Base-by-base conservation (phyloP, 352 stramenopile genomes). In the Phytophthora hybrid region DNA sequence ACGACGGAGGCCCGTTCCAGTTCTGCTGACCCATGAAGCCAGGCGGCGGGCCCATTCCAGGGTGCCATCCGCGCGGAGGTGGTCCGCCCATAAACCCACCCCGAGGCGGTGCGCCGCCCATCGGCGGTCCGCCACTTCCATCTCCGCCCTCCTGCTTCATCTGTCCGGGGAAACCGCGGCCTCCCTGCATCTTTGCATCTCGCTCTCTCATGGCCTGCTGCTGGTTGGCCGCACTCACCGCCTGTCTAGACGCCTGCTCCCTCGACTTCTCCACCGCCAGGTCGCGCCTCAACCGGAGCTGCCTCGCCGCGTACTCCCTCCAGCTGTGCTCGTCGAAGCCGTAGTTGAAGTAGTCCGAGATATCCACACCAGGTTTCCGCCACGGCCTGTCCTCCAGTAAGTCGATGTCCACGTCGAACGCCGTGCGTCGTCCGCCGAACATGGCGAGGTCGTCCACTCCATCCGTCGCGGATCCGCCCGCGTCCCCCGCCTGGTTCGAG, bases 271-370 rank as follows among this genome's bases (percentile, higher is more conserved):
- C 85, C 37, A 94, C 66, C 2, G 88, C 88, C 21, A 94, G 59
- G 5, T 97, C 86, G 2, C 87, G 85, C 23, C 90, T 85, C 19
- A 92, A 39, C 4, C 81, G 79, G 31, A 97, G 72, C 60, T 98
- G 92, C 23, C 87, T 83, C 44, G 83, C 80, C 14, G 89, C 91
- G 39, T 98, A 98, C 31, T 95, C 89, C 74, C 92, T 74, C 63
- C 72, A 81, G 59, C 86, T 93, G 54, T 95, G 80, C 74, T 98
- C 93, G 62, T 97, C 93, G 73, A 98, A 98, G 14, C 93, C 93
- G 65, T 98, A 98, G 78, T 98, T 98, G 64, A 98, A 98, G 73
- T 97, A 98, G 79, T 98, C 93, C 18, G 89, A 96, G 65, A 98
- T 97, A 80, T 98, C 93, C 26, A 97, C 89, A 29, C 93, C 92